Percentiles rank a stretch among this genome's conserved stretches.
These are phyloP conservation scores for Blastobotrys apis DNA, from an alignment of 1,139 yeast genomes.

Conservation along the genomic window DNA sequence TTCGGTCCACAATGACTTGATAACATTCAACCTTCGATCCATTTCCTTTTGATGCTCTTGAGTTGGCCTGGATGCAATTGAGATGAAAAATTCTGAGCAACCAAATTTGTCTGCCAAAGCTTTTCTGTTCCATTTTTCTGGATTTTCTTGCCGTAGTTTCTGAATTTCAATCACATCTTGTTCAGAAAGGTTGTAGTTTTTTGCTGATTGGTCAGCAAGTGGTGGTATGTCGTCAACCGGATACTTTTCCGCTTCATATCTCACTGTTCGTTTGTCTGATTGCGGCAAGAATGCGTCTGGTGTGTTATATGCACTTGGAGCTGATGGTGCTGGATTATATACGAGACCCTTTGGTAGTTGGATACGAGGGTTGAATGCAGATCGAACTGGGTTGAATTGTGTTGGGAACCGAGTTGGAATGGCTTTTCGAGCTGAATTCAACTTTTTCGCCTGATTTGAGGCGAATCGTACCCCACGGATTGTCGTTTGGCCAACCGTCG, in stretches of 20 bases:
- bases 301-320: conserved; percentile 57
- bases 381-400: conserved; percentile 39
- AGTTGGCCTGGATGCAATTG: conserved; percentile 47
- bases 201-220: conserved; percentile 37
- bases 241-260: conserved; percentile 27
- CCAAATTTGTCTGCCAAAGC: conserved; percentile 61
- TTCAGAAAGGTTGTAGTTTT: conserved; percentile 57
- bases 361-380: conserved; percentile 40
- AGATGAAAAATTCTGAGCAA: conserved; percentile 52
- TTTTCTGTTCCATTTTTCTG: conserved; percentile 61
- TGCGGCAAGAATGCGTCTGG: conserved; percentile 71
- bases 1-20: conserved; percentile 48
- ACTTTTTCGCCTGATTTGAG: conserved; percentile 6
- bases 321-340: conserved; percentile 42
- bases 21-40: conserved; percentile 41
- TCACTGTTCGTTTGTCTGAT: conserved; percentile 52
- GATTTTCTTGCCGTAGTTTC: conserved; percentile 56
- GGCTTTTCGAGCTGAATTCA: conserved; percentile 10
- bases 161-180: conserved; percentile 60
- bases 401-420: conserved; percentile 36
- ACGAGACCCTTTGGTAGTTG: conserved; percentile 38
- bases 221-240: conserved; percentile 35
- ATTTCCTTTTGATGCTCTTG: conserved; percentile 41
- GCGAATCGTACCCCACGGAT: conserved; percentile 4
- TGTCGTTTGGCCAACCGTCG: background rate